Evolutionary conservation across 345 rosid genomes (phyloP).

Genomic region (Pistacia vera): DNA sequence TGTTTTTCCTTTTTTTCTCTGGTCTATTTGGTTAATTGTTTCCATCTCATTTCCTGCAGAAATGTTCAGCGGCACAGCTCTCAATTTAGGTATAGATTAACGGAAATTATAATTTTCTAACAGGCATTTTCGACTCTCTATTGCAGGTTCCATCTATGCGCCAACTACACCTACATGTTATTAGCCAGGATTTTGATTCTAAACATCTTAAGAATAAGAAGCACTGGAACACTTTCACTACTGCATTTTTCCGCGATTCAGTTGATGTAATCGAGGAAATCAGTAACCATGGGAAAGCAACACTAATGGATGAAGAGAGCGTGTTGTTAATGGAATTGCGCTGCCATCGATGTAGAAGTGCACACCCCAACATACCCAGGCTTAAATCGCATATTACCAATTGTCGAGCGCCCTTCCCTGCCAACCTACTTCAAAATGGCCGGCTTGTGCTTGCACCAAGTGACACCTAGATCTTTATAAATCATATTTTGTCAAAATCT

Average conservation of each 20-base stretch:
- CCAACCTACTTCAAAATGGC: constrained; percentile 46
- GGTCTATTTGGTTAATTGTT: neutral
- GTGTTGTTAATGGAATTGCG: constrained; percentile 72
- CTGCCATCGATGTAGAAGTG: constrained; percentile 84
- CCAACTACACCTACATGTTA: constrained; percentile 88
- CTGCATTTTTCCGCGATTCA: constrained; percentile 78
- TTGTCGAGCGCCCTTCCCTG: constrained; percentile 62
- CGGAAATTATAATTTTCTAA: neutral
- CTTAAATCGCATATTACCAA: constrained; percentile 66
- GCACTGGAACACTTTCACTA: constrained; percentile 92
- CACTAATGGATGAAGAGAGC: constrained; percentile 41
- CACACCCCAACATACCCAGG: constrained; percentile 86
- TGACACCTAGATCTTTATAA: constrained; percentile 7
- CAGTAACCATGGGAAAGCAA: constrained; percentile 54
- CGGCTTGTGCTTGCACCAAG: constrained; percentile 28
- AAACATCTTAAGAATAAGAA: constrained; percentile 79
- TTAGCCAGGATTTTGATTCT: constrained; percentile 93
- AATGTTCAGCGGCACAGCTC: neutral
- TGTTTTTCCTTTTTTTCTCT: too few species aligned
- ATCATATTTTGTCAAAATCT: constrained; percentile 6
- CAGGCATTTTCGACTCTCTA: neutral
- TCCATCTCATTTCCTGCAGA: neutral
- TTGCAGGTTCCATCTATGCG: constrained; percentile 73
- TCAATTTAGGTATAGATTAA: neutral
- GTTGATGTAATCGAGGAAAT: constrained; percentile 82